phyloP scores from a whole-genome alignment of 1,139 yeast species.

The Candida dubliniensis region DNA sequence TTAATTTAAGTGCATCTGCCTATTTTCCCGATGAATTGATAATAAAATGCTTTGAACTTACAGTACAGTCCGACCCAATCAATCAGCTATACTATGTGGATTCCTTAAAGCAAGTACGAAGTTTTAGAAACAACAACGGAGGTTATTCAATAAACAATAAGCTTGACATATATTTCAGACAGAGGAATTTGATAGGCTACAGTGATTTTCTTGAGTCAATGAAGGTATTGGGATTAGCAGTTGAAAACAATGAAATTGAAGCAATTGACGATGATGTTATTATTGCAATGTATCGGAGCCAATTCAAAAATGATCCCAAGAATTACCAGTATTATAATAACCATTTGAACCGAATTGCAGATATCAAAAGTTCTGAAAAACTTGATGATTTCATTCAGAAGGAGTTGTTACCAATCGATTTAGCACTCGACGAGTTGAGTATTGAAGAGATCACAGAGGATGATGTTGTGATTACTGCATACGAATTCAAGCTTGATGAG shows the following conservation, averaged over 20 bases:
- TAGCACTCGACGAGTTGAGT: slow-evolving; percentile 64
- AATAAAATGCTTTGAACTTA: slow-evolving; percentile 59
- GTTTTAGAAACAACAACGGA: slow-evolving; percentile 12
- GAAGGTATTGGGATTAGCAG: slow-evolving; percentile 50
- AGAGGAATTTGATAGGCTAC: slow-evolving; percentile 61
- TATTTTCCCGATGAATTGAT: slow-evolving; percentile 64
- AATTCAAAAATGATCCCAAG: slow-evolving; percentile 34
- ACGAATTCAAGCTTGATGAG: slow-evolving; percentile 60
- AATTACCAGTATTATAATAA: slow-evolving; percentile 35
- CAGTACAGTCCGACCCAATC: slow-evolving; percentile 51
- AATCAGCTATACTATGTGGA: slow-evolving; percentile 69
- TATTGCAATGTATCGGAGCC: slow-evolving; percentile 47
- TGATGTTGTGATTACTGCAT: slow-evolving; percentile 72
- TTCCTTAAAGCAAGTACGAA: slow-evolving; percentile 33
- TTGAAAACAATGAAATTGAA: slow-evolving; percentile 11
- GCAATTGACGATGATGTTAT: slow-evolving; percentile 43
- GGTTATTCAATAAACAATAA: slow-evolving; percentile 16
- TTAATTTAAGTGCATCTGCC: slow-evolving; percentile 57
- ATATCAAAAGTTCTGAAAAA: slow-evolving; percentile 41
- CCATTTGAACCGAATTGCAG: slow-evolving; percentile 45
- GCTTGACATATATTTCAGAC: slow-evolving; percentile 48
- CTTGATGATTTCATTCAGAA: slow-evolving; percentile 48
- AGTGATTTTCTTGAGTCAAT: slow-evolving; percentile 60
- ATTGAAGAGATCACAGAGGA: slow-evolving; percentile 70
- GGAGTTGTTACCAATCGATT: slow-evolving; percentile 53